Base-by-base conservation (phyloP, 1,139 yeast species). In the Magnusiomyces suaveolens region DNA sequence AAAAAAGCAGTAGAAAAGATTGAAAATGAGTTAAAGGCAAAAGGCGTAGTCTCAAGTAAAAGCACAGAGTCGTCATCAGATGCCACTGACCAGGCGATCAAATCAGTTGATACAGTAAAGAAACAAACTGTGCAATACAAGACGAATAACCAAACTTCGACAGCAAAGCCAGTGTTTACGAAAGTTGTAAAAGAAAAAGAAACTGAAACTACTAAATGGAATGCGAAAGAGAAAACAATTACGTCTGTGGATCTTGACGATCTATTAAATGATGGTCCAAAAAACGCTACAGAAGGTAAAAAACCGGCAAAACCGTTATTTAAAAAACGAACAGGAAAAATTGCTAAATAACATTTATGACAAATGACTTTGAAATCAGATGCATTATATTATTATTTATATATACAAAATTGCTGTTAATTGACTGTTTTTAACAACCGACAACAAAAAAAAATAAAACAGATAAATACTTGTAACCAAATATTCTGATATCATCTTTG, bases 1-100 rank as follows among this genome's bases (percentile, higher is more conserved):
- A 60, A 61, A 32, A 51, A 56, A 16, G 64, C 62, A 29, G 46
- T 66, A 51, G 54, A 53, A 12, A 58, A 58, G 39, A 62, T 65
- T 44, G 61, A 60, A 32, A 52, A 55, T 46, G 55, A 62, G 25
- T 54, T 65, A 10, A 52, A 54, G 3, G 50, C 48, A 3, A 21
- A 23, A 6, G 44, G 12, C 3, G 32, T 52, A 32, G 48, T 39
- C 16, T 44, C 48, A 18, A 29, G 38, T 24, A 44, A 44, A 24
- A 23, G 33, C n/a, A 4, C 16, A 10, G 43, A 38, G 6, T 10
- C 4, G n/a, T 38, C 43, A 8, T 12, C 43, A 6, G 18, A 4
- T 14, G n/a, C 6, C n/a, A 6, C 43, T 10, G 43, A 38, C n/a
- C 8, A 10, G n/a, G 8, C n/a, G 18, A 38, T 4, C 10, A 38